These are phyloP conservation scores for Apophysomyces sp. DNA, from an alignment of 371 early-diverging fungal species.

Conservation along the genomic window DNA sequence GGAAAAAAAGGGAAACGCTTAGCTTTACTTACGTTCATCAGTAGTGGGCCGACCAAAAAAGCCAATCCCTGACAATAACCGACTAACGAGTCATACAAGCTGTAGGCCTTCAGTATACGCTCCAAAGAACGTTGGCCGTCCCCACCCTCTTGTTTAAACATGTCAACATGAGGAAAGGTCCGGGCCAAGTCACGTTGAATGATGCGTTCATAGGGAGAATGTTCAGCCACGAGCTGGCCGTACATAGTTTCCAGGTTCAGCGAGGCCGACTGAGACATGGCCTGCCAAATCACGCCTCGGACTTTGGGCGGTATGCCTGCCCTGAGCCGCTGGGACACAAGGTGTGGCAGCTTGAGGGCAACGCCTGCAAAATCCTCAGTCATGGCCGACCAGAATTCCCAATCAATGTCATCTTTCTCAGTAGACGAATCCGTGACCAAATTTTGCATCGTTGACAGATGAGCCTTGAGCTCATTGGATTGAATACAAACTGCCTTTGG, in stretches of 20 bases:
- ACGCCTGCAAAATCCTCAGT: constrained; percentile 79
- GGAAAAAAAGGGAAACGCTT: background rate
- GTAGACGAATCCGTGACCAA: constrained; percentile 24
- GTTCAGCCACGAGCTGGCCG: constrained; percentile 75
- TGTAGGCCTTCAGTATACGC: constrained; percentile 88
- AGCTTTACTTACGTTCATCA: constrained; percentile 76
- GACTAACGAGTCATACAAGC: constrained; percentile 86
- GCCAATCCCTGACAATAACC: constrained; percentile 98
- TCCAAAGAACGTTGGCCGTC: constrained; percentile 83
- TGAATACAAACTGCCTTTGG: constrained; percentile 58
- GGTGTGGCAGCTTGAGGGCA: constrained; percentile 60
- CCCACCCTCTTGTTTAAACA: constrained; percentile 84
- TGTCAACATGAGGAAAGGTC: constrained; percentile 87
- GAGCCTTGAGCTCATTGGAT: constrained; percentile 52
- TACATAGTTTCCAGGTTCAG: constrained; percentile 81
- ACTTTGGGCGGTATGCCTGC: constrained; percentile 84
- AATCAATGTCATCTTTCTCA: constrained; percentile 58
- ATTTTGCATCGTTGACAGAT: constrained; percentile 51
- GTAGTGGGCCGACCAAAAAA: constrained; percentile 90
- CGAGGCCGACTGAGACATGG: constrained; percentile 81
- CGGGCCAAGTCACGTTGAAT: constrained; percentile 90
- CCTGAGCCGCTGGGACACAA: constrained; percentile 68
- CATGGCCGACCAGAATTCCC: constrained; percentile 94
- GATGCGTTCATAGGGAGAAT: constrained; percentile 83
- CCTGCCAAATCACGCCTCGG: constrained; percentile 93